phyloP scores from a whole-genome alignment of 768 basidiomycete species.

The Suillus subluteus region DNA sequence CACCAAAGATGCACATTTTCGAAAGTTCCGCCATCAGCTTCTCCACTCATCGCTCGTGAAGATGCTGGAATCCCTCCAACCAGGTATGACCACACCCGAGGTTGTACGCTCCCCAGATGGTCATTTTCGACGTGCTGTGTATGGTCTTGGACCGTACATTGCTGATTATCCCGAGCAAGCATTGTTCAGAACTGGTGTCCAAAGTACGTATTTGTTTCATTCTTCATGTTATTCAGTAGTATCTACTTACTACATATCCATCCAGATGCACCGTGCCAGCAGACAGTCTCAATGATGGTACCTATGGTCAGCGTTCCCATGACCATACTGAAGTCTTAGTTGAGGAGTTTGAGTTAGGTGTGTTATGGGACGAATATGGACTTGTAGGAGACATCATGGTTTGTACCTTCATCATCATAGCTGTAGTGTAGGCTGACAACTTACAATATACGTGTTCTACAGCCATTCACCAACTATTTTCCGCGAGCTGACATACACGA shows the following conservation, averaged over 20 bases:
- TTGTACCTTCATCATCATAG: conserved; percentile 9
- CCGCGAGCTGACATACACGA: too few species aligned
- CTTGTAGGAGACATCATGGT: conserved; percentile 37
- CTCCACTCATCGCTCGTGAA: neutral
- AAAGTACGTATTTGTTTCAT: too few species aligned
- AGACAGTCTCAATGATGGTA: neutral
- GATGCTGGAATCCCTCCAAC: neutral
- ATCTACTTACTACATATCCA: neutral
- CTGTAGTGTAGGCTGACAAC: too few species aligned
- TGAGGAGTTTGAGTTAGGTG: neutral
- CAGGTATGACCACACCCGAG: neutral
- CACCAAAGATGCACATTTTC: neutral
- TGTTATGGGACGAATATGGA: conserved; percentile 37
- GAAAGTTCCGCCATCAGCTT: too few species aligned
- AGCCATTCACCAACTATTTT: too few species aligned
- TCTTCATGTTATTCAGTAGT: too few species aligned
- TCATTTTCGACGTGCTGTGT: too few species aligned
- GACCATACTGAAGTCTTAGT: neutral
- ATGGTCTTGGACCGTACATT: too few species aligned
- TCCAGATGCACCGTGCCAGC: neutral
- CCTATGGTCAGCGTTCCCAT: neutral
- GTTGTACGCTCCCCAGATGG: too few species aligned
- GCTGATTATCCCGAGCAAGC: too few species aligned
- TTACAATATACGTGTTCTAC: too few species aligned
- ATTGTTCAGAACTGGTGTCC: too few species aligned